phyloP scores from a whole-genome alignment of 176 grass and related monocot genomes.

The Oryza meridionalis region DNA sequence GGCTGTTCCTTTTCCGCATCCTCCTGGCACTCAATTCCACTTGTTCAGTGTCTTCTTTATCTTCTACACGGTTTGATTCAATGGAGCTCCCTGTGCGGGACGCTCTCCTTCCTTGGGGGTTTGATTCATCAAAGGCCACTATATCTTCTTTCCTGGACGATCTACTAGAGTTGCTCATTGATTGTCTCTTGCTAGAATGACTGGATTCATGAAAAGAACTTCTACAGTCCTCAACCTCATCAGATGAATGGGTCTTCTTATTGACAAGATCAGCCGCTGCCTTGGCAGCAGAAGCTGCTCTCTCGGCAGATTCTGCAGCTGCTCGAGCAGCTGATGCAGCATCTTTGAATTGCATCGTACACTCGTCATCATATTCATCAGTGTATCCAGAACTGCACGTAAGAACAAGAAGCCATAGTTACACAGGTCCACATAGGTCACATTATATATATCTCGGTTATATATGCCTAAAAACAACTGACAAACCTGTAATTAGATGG shows the following conservation, averaged over 20 bases:
- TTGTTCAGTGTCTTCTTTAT: conserved; percentile 42
- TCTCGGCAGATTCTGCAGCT: conserved; percentile 76
- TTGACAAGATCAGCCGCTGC: conserved; percentile 69
- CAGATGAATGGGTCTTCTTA: conserved; percentile 41
- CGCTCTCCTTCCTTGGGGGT: conserved; percentile 33
- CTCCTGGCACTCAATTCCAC: conserved; percentile 48
- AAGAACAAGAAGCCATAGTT: conserved; percentile 4
- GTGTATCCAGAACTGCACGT: conserved; percentile 37
- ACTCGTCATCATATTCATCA: conserved; percentile 42
- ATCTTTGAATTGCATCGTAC: conserved; percentile 71
- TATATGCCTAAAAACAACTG: conserved; percentile 1
- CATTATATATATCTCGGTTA: not conserved
- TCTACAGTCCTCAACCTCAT: conserved; percentile 4
- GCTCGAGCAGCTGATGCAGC: conserved; percentile 78
- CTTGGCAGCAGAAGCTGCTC: conserved; percentile 77
- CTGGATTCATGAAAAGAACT: not conserved
- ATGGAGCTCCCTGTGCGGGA: conserved; percentile 56
- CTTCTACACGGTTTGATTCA: conserved; percentile 43
- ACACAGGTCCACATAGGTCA: not conserved
- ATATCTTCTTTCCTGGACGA: conserved; percentile 52
- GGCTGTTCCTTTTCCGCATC: conserved; percentile 50
- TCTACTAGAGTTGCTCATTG: conserved; percentile 48
- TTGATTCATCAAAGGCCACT: conserved; percentile 46
- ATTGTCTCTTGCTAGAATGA: conserved; percentile 44
- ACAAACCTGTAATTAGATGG: conserved; percentile 57